phyloP scores from a whole-genome alignment of 164 flowering plant species.

The Umbellularia californica region DNA sequence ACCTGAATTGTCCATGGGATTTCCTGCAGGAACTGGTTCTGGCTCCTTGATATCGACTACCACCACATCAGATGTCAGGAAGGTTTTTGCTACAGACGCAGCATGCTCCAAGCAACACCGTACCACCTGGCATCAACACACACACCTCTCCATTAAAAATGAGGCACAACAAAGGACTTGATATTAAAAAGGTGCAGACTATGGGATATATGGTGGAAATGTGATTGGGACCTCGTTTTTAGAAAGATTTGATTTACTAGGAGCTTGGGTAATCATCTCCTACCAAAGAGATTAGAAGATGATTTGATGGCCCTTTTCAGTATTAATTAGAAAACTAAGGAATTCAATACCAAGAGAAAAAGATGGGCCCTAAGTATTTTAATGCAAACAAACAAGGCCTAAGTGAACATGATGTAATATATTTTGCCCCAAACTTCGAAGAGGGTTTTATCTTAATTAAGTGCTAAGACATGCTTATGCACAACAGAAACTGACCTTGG shows the following conservation, averaged over 20 bases:
- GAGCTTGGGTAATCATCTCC: too few relatives aligned
- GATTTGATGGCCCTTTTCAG: too few relatives aligned
- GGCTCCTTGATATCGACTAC: slow-evolving; percentile 91
- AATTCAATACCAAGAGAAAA: background rate
- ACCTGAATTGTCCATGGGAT: slow-evolving; percentile 92
- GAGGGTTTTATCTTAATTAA: background rate
- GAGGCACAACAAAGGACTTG: too few relatives aligned
- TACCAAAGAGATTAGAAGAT: too few relatives aligned
- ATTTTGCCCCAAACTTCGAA: background rate
- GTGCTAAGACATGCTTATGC: background rate
- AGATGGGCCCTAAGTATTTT: background rate
- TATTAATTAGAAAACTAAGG: background rate
- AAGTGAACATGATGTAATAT: too few relatives aligned
- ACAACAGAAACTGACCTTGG: slow-evolving; percentile 48
- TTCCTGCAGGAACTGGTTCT: slow-evolving; percentile 58
- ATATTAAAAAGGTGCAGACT: too few relatives aligned
- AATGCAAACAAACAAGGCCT: too few relatives aligned
- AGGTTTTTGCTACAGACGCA: slow-evolving; percentile 80
- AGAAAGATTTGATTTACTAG: too few relatives aligned
- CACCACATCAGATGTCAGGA: slow-evolving; percentile 86
- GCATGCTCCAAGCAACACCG: slow-evolving; percentile 94
- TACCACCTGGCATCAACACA: slow-evolving; percentile 50
- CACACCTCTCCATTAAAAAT: background rate
- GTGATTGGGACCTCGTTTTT: too few relatives aligned
- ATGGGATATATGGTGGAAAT: too few relatives aligned